Conservation (phyloP, 1,139 yeast genomes). For the Saccharomyces hybrid region DNA sequence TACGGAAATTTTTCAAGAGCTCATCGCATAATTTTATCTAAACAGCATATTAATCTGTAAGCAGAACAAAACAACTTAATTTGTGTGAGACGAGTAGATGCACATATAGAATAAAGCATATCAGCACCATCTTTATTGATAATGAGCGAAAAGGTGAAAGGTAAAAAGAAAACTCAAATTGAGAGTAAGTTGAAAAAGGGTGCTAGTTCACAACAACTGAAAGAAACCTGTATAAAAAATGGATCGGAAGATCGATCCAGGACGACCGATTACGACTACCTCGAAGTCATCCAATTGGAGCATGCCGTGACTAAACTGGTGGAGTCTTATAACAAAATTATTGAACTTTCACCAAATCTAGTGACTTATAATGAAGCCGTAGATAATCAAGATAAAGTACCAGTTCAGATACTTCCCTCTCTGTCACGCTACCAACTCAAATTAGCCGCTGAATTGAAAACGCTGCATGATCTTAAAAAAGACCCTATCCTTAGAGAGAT, state of each 20-base stretch:
- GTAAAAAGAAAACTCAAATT: background rate
- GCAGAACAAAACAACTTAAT: background rate
- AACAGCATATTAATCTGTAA: background rate
- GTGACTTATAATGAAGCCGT: conserved; percentile 38
- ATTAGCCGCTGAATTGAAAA: conserved; percentile 37
- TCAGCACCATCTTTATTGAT: background rate
- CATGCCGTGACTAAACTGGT: conserved; percentile 45
- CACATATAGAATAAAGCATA: background rate
- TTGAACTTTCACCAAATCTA: conserved; percentile 48
- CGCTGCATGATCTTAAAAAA: conserved; percentile 42
- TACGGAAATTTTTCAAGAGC: background rate
- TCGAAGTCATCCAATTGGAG: conserved; percentile 40
- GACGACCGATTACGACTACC: conserved; percentile 20
- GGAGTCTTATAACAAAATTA: conserved; percentile 44
- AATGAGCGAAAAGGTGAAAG: background rate
- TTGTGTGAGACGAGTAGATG: background rate
- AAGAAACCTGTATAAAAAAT: background rate
- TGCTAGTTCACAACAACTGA: background rate
- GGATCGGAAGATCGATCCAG: background rate
- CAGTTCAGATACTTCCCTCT: conserved; percentile 1
- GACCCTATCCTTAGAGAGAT: conserved; percentile 45
- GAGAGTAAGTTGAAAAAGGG: background rate
- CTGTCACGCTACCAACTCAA: conserved; percentile 10
- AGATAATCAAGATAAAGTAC: conserved; percentile 30
- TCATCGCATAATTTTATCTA: background rate